Evolutionary conservation across 2,329 filamentous ascomycete species (phyloP), one percentile per base, ranked within the genome.

Genomic region (Lachnellula hyalina): DNA sequence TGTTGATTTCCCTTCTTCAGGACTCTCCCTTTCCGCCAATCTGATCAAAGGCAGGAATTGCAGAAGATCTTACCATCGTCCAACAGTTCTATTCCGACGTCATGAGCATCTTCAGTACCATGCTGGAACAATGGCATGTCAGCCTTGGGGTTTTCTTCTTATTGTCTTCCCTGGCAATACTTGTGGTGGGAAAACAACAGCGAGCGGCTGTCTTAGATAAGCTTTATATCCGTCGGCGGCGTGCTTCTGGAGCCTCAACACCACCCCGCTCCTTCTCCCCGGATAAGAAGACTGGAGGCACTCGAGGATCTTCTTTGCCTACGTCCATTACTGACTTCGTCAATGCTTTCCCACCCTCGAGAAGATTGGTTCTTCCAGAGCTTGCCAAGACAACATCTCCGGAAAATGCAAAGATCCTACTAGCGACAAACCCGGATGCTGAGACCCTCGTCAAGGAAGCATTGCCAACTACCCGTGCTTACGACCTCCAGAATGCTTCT

Each of bases 261-360:
- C 67, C 67, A 34, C 65, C 66, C 41, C 63, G 66, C 23, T 68
- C 65, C 6, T 52, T 68, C 17, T 68, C 66, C 15, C 63, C 63
- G 6, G 58, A 52, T 41, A 64, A 61, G 23, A 60, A 56, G 15
- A 17, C 49, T 4, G 19, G 49, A 28, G 47, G 44, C 36, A 51
- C 36, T 2, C 59, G 55, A 50, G 54, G 28, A 9, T 11, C 21
- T 15, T 42, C 11, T n/a, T 48, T 36, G 23, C 25, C 23, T n/a
- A 38, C 35, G 35, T 52, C 52, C 25, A 50, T 12, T 45, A 59
- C 56, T 3, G 63, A 65, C 51, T 65, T 60, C 42, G 21, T 54
- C n/a, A 55, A 60, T 49, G 53, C 49, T 1, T 63, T 69, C 15
- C 66, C 66, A 32, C 66, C 67, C 7, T 68, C 66, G 2, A 58